phyloP scores from a whole-genome alignment of 495 filamentous ascomycete genomes.

The Neurospora sp. region DNA sequence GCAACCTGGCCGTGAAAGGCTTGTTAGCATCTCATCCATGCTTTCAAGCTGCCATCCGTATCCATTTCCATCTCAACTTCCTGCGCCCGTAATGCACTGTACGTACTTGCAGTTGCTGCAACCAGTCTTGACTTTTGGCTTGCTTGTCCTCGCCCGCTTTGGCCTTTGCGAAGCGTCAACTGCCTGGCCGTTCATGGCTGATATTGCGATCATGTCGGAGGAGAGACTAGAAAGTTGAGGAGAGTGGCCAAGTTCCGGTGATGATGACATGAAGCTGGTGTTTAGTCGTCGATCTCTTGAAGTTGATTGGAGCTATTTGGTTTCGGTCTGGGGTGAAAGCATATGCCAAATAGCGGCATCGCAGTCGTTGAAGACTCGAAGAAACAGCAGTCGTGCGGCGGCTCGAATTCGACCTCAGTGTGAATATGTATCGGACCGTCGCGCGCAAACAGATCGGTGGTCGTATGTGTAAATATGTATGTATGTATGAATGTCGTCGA shows the following conservation, averaged over 20 bases:
- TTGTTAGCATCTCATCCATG: neutral
- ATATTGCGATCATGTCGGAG: neutral
- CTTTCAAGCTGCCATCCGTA: neutral
- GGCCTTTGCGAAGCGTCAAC: conserved; percentile 13
- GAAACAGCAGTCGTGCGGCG: neutral
- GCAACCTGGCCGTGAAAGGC: conserved; percentile 30
- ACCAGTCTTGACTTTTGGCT: conserved; percentile 43
- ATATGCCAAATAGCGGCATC: neutral
- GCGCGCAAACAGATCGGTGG: neutral
- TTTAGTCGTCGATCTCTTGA: neutral
- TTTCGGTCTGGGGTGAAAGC: neutral
- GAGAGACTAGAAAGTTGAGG: neutral
- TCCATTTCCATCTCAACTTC: neutral
- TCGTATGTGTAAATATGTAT: neutral
- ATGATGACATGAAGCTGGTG: neutral
- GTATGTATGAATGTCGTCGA: neutral
- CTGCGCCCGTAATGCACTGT: neutral
- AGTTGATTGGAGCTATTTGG: neutral
- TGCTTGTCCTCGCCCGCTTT: conserved; percentile 33
- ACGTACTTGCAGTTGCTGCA: conserved; percentile 49
- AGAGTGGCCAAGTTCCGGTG: neutral
- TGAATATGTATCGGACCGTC: neutral
- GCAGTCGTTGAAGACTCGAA: neutral
- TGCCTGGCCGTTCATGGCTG: neutral
- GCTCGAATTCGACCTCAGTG: neutral